Percentiles rank a stretch among this genome's conserved stretches.
Conservation (phyloP, 116 monocot species). For the Iris pallida region DNA sequence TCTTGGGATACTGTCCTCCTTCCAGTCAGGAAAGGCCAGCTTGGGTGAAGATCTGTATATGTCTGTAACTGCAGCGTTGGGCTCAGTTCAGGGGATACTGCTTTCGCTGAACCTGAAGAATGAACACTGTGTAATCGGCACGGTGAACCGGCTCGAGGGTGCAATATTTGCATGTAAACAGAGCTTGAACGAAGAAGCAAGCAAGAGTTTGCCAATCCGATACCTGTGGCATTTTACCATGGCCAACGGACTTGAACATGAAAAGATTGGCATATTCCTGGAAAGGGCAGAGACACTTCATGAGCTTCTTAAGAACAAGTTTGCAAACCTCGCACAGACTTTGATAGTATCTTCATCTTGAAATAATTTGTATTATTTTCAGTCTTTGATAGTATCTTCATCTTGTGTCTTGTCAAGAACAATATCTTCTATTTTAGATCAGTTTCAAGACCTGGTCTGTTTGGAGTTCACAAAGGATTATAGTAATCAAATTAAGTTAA, state of each 20-base stretch:
- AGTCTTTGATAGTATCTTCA: too few relatives aligned
- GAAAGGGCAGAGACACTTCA: conserved; percentile 63
- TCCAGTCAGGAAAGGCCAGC: conserved; percentile 77
- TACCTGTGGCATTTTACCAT: conserved; percentile 47
- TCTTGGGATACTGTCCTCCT: neutral
- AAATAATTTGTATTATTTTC: too few relatives aligned
- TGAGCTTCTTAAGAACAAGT: conserved; percentile 57
- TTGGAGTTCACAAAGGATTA: too few relatives aligned
- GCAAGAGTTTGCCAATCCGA: conserved; percentile 33
- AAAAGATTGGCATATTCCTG: conserved; percentile 29
- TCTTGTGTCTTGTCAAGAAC: too few relatives aligned
- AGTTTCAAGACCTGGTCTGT: too few relatives aligned
- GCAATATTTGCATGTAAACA: conserved; percentile 70
- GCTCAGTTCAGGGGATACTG: conserved; percentile 52
- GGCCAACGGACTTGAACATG: conserved; percentile 38
- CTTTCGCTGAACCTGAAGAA: conserved; percentile 54
- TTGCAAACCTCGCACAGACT: conserved; percentile 80
- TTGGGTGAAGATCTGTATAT: conserved; percentile 63
- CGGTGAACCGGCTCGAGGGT: conserved; percentile 69
- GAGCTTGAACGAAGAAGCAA: conserved; percentile 36
- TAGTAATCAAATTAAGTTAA: too few relatives aligned
- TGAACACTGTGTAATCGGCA: conserved; percentile 69
- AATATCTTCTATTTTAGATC: too few relatives aligned
- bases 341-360: too few relatives aligned
- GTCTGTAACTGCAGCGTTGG: conserved; percentile 32